These are phyloP conservation scores for Kodamaea sp. DNA, from an alignment of 1,139 yeast genomes.

Conservation along the genomic window DNA sequence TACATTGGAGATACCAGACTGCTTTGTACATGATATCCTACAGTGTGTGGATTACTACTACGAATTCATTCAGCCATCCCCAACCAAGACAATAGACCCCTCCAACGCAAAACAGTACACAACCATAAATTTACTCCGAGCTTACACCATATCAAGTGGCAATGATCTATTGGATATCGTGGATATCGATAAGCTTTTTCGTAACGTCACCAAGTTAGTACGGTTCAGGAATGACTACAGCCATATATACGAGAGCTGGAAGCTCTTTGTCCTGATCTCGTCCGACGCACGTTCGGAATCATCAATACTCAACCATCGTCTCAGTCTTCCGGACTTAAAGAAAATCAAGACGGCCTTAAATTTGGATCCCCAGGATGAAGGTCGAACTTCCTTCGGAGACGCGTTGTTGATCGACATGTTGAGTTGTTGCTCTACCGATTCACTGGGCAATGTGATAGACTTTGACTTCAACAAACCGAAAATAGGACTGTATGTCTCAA, in stretches of 20 bases:
- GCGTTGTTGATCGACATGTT: slow-evolving; percentile 47
- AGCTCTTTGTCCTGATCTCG: slow-evolving; percentile 30
- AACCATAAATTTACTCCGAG: slow-evolving; percentile 28
- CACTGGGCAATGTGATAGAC: slow-evolving; percentile 31
- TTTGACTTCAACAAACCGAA: slow-evolving; percentile 30
- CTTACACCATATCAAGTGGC: slow-evolving; percentile 30
- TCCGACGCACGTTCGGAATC: slow-evolving; percentile 8
- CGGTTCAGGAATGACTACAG: slow-evolving; percentile 35
- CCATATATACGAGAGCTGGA: slow-evolving; percentile 38
- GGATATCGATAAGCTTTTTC: slow-evolving; percentile 43
- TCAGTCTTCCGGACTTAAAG: slow-evolving; percentile 36
- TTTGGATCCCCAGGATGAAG: slow-evolving; percentile 22
- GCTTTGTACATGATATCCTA: slow-evolving; percentile 36
- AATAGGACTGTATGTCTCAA: slow-evolving; percentile 31
- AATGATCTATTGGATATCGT: slow-evolving; percentile 34
- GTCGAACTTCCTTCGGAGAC: slow-evolving; percentile 24
- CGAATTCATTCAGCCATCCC: slow-evolving; percentile 19
- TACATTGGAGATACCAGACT: slow-evolving; percentile 29
- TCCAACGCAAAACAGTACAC: slow-evolving; percentile 24
- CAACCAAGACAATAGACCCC: slow-evolving; percentile 10
- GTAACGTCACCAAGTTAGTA: slow-evolving; percentile 28
- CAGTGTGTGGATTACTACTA: slow-evolving; percentile 39
- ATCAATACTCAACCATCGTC: slow-evolving; percentile 16
- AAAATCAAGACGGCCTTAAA: slow-evolving; percentile 30
- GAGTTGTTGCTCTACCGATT: slow-evolving; percentile 35